Evolutionary conservation across 805 yeast genomes (phyloP), one percentile per base, ranked within the genome.

Genomic region (Lipomyces sp.): DNA sequence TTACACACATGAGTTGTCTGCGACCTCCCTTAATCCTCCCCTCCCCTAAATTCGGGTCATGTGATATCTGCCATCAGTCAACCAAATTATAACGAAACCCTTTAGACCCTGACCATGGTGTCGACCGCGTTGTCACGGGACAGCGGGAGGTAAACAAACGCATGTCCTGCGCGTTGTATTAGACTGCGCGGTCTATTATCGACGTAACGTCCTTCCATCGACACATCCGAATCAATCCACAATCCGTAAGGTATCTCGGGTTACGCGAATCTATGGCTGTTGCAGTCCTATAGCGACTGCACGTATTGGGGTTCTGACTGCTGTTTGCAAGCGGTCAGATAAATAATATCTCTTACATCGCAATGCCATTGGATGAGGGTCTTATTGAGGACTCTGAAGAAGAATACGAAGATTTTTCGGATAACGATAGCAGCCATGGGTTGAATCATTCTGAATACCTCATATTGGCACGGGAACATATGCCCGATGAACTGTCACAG

Each of bases 351-450:
- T 7, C 3, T 2, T 7, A 32, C n/a, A 42, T 35, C 18, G 37
- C 56, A 15, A 53, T 32, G 56, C 35, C 34, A 4, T 32, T 5
- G 37, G 37, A 32, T 8, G 56, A 53, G 15, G 10, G 24, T 13
- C 42, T 32, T 42, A 53, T 53, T 32, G 37, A 53, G 24, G 56
- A 53, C 37, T 53, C 34, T n/a, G 56, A 53, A 18, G 56, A 53
- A 53, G 56, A 53, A 7, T 34, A 53, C 35, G 56, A 53, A 18
- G 8, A 13, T 15, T 42, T 15, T 15, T 42, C 48, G 48, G 48
- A 42, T 42, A n/a, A 24, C 48, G 48, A 42, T 15, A 42, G 48
- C 6, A 42, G 48, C 48, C 48, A 42, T 11, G 48, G 48, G 0
- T 42, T 42, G 48, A 42, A 42, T 42, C 48, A 42, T 15, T 42